Conservation (phyloP, 1,139 yeast species). For the Debaryomycetaceae sp. region DNA sequence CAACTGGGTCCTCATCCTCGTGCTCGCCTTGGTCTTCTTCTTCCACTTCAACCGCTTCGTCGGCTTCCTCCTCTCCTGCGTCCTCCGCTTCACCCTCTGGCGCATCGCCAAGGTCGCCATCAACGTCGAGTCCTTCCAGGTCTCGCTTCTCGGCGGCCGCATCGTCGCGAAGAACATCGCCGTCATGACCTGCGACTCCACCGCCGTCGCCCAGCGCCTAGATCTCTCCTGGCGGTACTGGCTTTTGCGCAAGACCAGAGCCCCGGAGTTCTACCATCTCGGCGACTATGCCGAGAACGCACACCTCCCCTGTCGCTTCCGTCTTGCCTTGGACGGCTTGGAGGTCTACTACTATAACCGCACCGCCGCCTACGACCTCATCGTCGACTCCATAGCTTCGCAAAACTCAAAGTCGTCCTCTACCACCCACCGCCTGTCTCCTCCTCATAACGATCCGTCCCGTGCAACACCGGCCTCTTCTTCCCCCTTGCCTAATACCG, state of each 20-base stretch:
- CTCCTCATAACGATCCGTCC: background rate
- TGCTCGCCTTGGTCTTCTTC: slow-evolving; percentile 51
- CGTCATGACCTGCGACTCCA: slow-evolving; percentile 58
- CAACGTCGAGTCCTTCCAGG: slow-evolving; percentile 59
- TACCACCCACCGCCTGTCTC: background rate
- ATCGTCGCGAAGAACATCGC: slow-evolving; percentile 66
- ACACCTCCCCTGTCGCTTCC: slow-evolving; percentile 49
- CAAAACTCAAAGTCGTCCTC: background rate
- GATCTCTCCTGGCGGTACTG: slow-evolving; percentile 87
- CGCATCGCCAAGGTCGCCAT: slow-evolving; percentile 42
- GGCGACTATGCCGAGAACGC: slow-evolving; percentile 3
- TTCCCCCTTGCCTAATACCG: background rate
- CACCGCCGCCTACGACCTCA: slow-evolving; percentile 62
- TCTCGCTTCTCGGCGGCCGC: slow-evolving; percentile 77
- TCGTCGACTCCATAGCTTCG: slow-evolving; percentile 34
- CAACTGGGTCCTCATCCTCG: slow-evolving; percentile 66
- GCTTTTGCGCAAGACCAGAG: slow-evolving; percentile 44
- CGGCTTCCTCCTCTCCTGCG: slow-evolving; percentile 48
- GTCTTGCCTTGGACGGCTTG: slow-evolving; percentile 57
- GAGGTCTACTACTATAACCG: slow-evolving; percentile 79
- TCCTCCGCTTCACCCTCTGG: slow-evolving; percentile 56
- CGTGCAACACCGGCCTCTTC: background rate
- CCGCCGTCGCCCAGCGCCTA: slow-evolving; percentile 59
- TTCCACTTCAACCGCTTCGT: slow-evolving; percentile 69
- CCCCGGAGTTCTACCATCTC: slow-evolving; percentile 27